Base-by-base conservation (phyloP, 768 basidiomycete species). In the Kwoniella sp. region DNA sequence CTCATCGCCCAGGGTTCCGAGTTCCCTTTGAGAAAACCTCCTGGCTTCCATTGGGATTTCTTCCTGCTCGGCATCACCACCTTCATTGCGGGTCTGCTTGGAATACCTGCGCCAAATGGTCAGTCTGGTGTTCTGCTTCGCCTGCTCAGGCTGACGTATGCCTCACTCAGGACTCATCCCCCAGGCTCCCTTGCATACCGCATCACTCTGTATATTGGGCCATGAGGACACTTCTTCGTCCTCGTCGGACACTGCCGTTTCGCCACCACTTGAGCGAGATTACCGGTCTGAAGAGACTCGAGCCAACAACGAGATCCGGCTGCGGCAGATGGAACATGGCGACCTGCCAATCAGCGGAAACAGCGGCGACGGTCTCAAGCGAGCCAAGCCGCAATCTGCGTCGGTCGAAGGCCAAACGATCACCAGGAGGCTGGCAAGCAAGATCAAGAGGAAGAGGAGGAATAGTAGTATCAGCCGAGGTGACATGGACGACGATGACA, bases 11-110 rank as follows among this genome's bases (percentile, higher is more conserved):
- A 95, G 74, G 85, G 88, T 1, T 83, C 87, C 1, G 83, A 85
- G 46, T 95, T 89, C 62, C 89, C 92, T 0, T 78, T 96, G 6
- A 80, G 82, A n/a, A 93, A 93, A 61, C 90, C 90, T 3, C 85
- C 90, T 0, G 78, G 72, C 5, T 78, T 76, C 56, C 76, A 78
- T 50, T 78, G 76, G 76, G 89, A 92, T 65, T 91, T 92, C 72
- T 91, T 92, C 78, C 77, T 95, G 8, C 81, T 96, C 10, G 92
- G 92, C 2, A 76, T 91, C 41, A 89, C 87, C 0, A 95, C 90
- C 1, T 87, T 95, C 70, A 81, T 93, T 43, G 84, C 65, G 36
- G 62, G 65, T 27, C 23, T 71, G 20, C 53, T 74, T 2, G 72
- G 72, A 12, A 49, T 74, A 19, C 72, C 72, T 8, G 72, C 72